Percentiles rank a stretch among this genome's conserved stretches.
Conservation (phyloP, 106 monocot species). For the Posidonia australis region DNA sequence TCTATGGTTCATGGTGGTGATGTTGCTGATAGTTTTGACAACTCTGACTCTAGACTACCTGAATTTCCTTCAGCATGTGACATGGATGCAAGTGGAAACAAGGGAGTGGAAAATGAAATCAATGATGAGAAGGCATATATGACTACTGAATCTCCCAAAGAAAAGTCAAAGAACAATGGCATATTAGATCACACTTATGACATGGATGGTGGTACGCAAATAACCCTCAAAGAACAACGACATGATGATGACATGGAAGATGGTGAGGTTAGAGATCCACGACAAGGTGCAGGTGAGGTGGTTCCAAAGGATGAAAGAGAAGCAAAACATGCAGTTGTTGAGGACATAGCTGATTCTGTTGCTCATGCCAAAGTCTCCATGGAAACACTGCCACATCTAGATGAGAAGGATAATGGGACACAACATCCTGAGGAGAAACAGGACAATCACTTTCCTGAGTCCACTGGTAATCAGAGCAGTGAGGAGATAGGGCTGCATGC, state of each 20-base stretch:
- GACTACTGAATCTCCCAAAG: neutral
- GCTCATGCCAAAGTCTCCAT: neutral
- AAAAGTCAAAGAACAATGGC: neutral
- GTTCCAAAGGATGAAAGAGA: neutral
- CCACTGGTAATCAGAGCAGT: neutral
- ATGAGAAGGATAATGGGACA: neutral
- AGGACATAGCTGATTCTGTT: neutral
- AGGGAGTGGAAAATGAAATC: neutral
- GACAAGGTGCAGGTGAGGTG: neutral
- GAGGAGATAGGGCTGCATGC: neutral
- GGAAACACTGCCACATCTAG: neutral
- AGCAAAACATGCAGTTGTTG: neutral
- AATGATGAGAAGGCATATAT: neutral
- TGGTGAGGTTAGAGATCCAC: constrained; percentile 4
- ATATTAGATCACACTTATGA: neutral
- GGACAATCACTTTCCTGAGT: neutral
- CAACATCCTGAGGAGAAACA: neutral
- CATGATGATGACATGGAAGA: constrained; percentile 5
- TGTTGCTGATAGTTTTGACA: neutral
- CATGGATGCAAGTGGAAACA: neutral
- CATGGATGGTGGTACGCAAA: neutral
- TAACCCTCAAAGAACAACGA: neutral
- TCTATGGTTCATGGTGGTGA: neutral
- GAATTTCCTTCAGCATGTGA: neutral
- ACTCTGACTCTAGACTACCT: too few relatives aligned